Base-by-base conservation (phyloP, 2,329 filamentous ascomycete species). In the Calonectria henricotiae region DNA sequence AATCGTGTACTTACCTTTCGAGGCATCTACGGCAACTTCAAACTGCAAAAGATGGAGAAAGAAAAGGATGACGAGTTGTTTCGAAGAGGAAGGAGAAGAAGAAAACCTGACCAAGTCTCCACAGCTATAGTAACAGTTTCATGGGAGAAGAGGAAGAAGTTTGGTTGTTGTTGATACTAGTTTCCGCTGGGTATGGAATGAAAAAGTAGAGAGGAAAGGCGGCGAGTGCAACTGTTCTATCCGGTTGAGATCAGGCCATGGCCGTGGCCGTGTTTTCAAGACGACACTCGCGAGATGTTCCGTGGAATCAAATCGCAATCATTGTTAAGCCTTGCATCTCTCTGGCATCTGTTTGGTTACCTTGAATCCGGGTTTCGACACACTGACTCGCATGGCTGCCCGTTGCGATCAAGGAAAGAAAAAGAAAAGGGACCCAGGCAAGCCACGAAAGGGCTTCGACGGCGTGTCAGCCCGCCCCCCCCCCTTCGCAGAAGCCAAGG, bases 271-370 rank as follows among this genome's bases (percentile, higher is more conserved):
- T 44, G 39, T 65, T 65, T 65, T 65, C 47, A 65, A 65, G 63
- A 65, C 63, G 43, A 65, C n/a, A 32, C 30, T 54, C 47, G 8
- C 49, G 20, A 37, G 8, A 44, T n/a, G 23, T 17, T 8, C 23
- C 5, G 63, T 46, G 63, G 63, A 60, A 60, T 66, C 41, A 66
- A 25, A 66, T 60, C 20, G 30, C 30, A 49, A 60, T 66, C 51
- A 66, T 60, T 66, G 63, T 60, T 66, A 60, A 66, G 63, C 63
- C 47, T 66, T 60, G 43, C 51, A 66, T 66, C 63, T 60, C 39
- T 60, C 63, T 66, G 43, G 51, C 32, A 49, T 60, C 63, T 44
- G 63, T 60, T 66, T 66, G 63, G 63, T 47, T 49, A 35, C 47
- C 46, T 54, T 32, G 51, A 39, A 25, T 58, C 51, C 32, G 51